Evolutionary conservation across 2,329 filamentous ascomycete genomes (phyloP).

Genomic region (Fusarium sp.): DNA sequence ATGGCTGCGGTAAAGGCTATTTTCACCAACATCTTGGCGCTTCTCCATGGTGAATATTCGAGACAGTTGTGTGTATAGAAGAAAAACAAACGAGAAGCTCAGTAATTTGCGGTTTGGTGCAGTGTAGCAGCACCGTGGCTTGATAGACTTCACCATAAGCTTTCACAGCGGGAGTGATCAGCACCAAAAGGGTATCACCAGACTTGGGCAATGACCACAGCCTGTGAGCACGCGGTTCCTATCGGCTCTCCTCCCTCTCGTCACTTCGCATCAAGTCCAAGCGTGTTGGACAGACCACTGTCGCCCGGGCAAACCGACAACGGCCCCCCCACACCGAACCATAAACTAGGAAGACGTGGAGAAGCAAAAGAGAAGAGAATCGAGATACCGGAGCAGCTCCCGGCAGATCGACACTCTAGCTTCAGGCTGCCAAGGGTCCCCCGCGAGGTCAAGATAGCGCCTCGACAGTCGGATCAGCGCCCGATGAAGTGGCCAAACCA

Average conservation of each 20-base stretch:
- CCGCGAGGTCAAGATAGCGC: constrained; percentile 23
- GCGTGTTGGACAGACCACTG: neutral
- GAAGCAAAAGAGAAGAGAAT: neutral
- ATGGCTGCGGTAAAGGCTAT: constrained; percentile 4
- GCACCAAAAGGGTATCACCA: neutral
- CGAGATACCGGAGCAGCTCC: constrained; percentile 25
- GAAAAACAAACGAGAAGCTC: neutral
- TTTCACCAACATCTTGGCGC: constrained; percentile 17
- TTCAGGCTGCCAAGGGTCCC: neutral
- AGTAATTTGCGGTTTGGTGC: neutral
- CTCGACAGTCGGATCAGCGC: constrained; percentile 14
- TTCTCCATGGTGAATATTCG: constrained; percentile 21
- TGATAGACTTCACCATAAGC: neutral
- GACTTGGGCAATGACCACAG: neutral
- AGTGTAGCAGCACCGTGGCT: neutral
- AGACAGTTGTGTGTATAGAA: neutral
- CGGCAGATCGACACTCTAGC: constrained; percentile 15
- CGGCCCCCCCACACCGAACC: constrained; percentile 18
- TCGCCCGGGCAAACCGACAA: neutral
- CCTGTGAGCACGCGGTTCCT: neutral
- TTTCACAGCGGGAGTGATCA: neutral
- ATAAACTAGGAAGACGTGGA: neutral
- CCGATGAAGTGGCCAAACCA: constrained; percentile 14
- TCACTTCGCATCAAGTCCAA: neutral
- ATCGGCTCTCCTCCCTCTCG: constrained; percentile 5